Conservation (phyloP, 306 rosid species). For the Abrus pulchellus region DNA sequence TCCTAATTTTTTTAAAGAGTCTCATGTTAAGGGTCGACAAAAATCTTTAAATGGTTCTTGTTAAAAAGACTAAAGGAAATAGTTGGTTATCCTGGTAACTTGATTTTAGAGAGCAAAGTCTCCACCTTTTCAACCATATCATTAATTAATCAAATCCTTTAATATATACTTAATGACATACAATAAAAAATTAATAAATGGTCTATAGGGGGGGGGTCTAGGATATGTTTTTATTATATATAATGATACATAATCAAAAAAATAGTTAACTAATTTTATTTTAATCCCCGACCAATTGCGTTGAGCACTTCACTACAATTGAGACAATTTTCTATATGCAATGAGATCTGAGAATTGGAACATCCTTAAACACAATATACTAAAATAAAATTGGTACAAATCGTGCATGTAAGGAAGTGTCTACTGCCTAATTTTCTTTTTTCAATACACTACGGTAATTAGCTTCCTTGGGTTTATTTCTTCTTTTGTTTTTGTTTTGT, state of each 20-base stretch:
- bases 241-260: too few relatives aligned
- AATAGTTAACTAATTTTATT: too few relatives aligned
- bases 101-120: background rate
- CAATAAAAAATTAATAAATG: too few relatives aligned
- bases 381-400: background rate
- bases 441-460: background rate
- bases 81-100: background rate
- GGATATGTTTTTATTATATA: too few relatives aligned
- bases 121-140: background rate
- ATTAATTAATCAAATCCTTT: background rate
- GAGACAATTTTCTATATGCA: background rate
- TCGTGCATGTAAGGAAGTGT: background rate
- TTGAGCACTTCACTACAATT: background rate
- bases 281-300: background rate
- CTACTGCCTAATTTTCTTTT: background rate
- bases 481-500: constrained; percentile 16
- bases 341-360: background rate
- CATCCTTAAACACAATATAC: background rate
- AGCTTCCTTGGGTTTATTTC: background rate
- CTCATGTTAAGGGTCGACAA: too few relatives aligned
- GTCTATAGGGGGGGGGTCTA: too few relatives aligned
- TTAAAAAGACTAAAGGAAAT: too few relatives aligned
- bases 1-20: too few relatives aligned
- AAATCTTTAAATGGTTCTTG: too few relatives aligned
- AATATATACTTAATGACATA: too few relatives aligned